Evolutionary conservation across 2,329 filamentous ascomycete species (phyloP), one percentile per base, ranked within the genome.

Genomic region (Arthrobotrys sphaeroides): DNA sequence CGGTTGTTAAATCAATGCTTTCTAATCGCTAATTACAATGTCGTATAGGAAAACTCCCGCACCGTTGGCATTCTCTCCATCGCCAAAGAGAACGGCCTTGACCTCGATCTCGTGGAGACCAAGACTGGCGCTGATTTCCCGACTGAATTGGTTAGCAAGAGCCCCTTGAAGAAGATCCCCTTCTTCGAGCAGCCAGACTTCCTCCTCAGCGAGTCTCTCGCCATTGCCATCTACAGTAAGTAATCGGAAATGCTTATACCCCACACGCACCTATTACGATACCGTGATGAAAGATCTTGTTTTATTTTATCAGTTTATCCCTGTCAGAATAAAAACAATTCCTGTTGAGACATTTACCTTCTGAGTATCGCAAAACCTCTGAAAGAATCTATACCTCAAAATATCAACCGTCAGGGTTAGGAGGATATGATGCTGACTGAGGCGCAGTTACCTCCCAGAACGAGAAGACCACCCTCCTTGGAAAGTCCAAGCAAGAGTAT

Each of bases 401-500:
- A n/a, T n/a, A n/a, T 5, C 5, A 51, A 28, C 10, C 20, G 28
- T 64, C 28, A n/a, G n/a, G n/a, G 22, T 3, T 42, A 47, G 20
- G 12, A 67, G 13, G 33, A 60, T n/a, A 26, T 16, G 13, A 43
- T 51, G 40, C 72, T 75, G 40, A 75, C 57, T 47, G 57, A 53
- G 59, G 69, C 65, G 12, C 49, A 98, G 95, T 99, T 84, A 93
- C 95, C 82, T 98, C 95, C 81, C 95, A 99, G 87, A 99, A 99
- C 85, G 95, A 98, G 90, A 98, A 98, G 91, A 99, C 95, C 81
- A 96, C 93, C 80, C 93, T 99, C 80, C 90, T 99, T 81, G 95
- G 95, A 83, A 98, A 98, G 91, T 99, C 94, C 86, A 99, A 99
- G 91, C 94, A 99, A 88, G 95, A 99, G 90, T 93, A 86, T 83